Base-by-base conservation (phyloP, 805 yeast species). In the Myxozyma geophila region DNA sequence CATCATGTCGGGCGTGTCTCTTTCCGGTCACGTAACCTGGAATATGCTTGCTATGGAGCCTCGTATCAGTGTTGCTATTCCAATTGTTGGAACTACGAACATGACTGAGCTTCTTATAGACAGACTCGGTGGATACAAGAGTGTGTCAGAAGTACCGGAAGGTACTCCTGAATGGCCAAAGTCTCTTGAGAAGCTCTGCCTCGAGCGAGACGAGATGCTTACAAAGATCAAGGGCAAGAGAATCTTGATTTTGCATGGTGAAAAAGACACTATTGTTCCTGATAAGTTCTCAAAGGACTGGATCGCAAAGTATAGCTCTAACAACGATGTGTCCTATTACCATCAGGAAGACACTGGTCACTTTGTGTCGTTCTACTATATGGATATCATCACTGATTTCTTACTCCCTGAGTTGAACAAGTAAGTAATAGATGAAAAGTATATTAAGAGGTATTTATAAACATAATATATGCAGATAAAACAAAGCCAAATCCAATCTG, bases 1-100 rank as follows among this genome's bases (percentile, higher is more conserved):
- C 71, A 77, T 81, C 49, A 72, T 82, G 36, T 69, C 79, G 12
- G 89, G 89, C 0, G 77, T 77, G 47, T 83, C 87, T 0, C 75
- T 84, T 51, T 88, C 88, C 1, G 89, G 85, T 0, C 87, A 85
- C 72, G 76, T 81, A n/a, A 76, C 81, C 37, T 82, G 83, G 76
- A 73, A 81, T 67, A 78, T 74, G 72, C 84, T 78, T 21, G 70
- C 73, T 54, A 69, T 68, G 64, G 76, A 77, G 68, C 81, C 83
- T 3, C 72, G 77, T 57, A 79, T 80, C 17, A 72, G 74, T 15
- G 76, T 77, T 36, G 76, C 81, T 15, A 80, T 81, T 47, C 87
- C 87, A 0, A 77, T 83, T 33, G 76, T 85, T 53, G 87, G 87
- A 2, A 77, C 82, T 60, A 78, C 81, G 8, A 81, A 81, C 62